A percentile compares a stretch with the other conserved stretches of the same genome.
Evolutionary conservation across 106 monocot species (phyloP).

Genomic region (Chionographis japonica): DNA sequence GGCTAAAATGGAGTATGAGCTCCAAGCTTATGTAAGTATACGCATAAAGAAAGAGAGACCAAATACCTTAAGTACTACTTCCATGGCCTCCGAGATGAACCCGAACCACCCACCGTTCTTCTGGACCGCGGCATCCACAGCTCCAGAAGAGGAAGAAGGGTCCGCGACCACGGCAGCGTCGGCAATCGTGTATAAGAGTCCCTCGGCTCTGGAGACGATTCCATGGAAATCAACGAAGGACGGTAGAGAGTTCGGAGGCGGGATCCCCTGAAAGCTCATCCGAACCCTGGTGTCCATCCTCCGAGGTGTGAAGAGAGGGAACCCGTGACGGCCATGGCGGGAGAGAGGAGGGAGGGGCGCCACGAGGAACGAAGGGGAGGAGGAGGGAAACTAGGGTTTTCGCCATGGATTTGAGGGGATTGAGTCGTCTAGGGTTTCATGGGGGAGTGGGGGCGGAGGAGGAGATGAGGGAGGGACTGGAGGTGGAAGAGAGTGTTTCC

Average conservation of each 20-base stretch:
- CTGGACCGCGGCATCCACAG: conserved; percentile 34
- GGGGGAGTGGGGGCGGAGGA: neutral
- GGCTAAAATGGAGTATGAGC: too few relatives aligned
- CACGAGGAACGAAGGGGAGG: conserved; percentile 33
- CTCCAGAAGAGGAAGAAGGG: conserved; percentile 23
- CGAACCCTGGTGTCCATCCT: conserved; percentile 29
- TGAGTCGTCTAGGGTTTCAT: neutral
- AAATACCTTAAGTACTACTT: conserved; percentile 84
- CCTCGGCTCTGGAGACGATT: conserved; percentile 50
- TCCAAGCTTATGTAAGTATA: neutral
- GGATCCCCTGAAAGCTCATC: conserved; percentile 59
- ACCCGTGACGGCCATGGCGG: conserved; percentile 27
- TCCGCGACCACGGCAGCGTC: conserved; percentile 74
- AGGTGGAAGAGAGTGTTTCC: too few relatives aligned
- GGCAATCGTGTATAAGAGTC: conserved; percentile 77
- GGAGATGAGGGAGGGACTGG: neutral
- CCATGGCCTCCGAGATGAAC: conserved; percentile 92
- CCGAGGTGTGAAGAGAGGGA: conserved; percentile 26
- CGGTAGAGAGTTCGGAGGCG: conserved; percentile 15
- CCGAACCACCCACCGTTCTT: conserved; percentile 96
- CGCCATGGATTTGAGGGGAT: conserved; percentile 40
- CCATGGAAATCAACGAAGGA: conserved; percentile 43
- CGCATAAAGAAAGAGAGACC: neutral
- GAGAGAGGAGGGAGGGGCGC: conserved; percentile 32
- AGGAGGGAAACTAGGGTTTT: conserved; percentile 39